Base-by-base conservation (phyloP, 768 basidiomycete species). In the Collybiopsis confluens region DNA sequence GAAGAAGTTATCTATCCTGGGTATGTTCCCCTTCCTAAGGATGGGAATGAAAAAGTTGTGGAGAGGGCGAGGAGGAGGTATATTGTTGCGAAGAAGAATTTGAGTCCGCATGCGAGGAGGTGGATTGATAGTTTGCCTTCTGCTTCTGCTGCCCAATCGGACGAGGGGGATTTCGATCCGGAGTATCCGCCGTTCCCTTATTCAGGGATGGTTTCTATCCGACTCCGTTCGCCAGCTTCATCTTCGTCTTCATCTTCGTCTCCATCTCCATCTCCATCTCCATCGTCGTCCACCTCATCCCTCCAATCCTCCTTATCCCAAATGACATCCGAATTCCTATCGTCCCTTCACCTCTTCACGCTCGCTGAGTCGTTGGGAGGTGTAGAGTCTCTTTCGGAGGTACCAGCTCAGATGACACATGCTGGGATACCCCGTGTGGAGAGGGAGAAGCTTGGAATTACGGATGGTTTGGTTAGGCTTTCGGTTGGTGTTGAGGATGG, bases 341-440 rank as follows among this genome's bases (percentile, higher is more conserved):
- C 79, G 0, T 66, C 79, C 0, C 76, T 83, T 3, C 68, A 80
- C 24, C 64, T 95, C 30, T 93, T 94, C 63, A 78, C 85, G 23
- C 75, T 98, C 11, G 95, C 94, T 0, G 94, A 95, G 77, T 85
- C 82, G 23, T 70, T 98, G 4, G 96, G 96, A 1, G 96, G 94
- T 0, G 91, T 97, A 4, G 96, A 98, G 77, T 88, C 85, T 66
- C 70, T 98, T 30, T 89, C 90, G 0, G 94, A 98, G 67, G 77
- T 89, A 42, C 95, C 94, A 0, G 83, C 85, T 41, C 73, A 75
- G 69, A 97, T 97, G 94, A 96, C 92, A 7, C 95, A 97, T 66
- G 85, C 81, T 1, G 80, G 80, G 46, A 82, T 92, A 45, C 86
- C 90, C 0, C 76, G 78, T 23, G 81, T 68, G 1, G 87, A 90